Conservation (phyloP, 2,329 filamentous ascomycete genomes). For the Coleophoma eucalyptorum region DNA sequence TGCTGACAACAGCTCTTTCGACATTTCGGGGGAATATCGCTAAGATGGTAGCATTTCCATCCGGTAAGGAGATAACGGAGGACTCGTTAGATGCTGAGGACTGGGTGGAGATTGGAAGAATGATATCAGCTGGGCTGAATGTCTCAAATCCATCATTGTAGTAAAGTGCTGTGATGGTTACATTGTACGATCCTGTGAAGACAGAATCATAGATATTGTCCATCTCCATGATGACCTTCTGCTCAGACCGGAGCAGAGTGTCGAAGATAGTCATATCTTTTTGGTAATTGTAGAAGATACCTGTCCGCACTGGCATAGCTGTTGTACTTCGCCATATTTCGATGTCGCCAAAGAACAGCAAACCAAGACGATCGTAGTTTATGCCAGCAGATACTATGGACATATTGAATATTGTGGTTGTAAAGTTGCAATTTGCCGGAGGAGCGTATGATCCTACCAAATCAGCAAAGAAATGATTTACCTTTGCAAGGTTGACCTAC, state of each 20-base stretch:
- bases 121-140: slow-evolving; percentile 49
- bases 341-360: slow-evolving; percentile 58
- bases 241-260: slow-evolving; percentile 54
- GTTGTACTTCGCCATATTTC: slow-evolving; percentile 64
- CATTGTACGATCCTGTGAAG: slow-evolving; percentile 69
- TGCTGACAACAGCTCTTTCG: slow-evolving; percentile 64
- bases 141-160: slow-evolving; percentile 23
- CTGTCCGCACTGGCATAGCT: slow-evolving; percentile 53
- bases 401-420: slow-evolving; percentile 46
- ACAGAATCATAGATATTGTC: slow-evolving; percentile 64
- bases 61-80: slow-evolving; percentile 54
- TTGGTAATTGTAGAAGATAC: slow-evolving; percentile 50
- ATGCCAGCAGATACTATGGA: slow-evolving; percentile 54
- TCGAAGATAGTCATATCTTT: slow-evolving; percentile 64
- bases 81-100: slow-evolving; percentile 38
- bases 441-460: neutral
- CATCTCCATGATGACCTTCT: slow-evolving; percentile 66
- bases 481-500: slow-evolving; percentile 31
- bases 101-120: slow-evolving; percentile 53
- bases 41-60: slow-evolving; percentile 41
- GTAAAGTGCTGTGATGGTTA: slow-evolving; percentile 54
- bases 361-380: slow-evolving; percentile 58
- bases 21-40: slow-evolving; percentile 55
- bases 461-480: neutral
- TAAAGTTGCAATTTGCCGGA: slow-evolving; percentile 23